Conservation (phyloP, 2,329 filamentous ascomycete genomes). For the Fusarium sterilihyphosum region DNA sequence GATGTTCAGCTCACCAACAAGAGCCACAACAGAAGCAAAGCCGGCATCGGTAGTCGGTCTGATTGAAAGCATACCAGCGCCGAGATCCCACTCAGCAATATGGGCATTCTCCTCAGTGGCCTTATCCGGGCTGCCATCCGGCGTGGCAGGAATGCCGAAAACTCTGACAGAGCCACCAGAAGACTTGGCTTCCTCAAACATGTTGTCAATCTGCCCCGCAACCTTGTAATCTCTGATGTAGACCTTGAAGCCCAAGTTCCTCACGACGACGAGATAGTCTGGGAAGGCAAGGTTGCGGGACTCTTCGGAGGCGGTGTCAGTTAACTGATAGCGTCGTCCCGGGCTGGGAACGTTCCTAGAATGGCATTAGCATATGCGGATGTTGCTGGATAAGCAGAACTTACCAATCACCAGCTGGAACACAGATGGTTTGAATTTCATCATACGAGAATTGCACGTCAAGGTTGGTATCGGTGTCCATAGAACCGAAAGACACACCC, state of each 20-base stretch:
- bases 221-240: conserved; percentile 4
- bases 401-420: conserved; percentile 26
- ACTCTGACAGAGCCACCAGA: conserved; percentile 21
- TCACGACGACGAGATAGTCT: conserved; percentile 26
- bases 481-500: not conserved
- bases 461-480: conserved; percentile 21
- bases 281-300: conserved; percentile 34
- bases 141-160: conserved; percentile 30
- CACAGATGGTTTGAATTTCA: conserved; percentile 30
- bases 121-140: conserved; percentile 22
- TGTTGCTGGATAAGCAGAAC: not conserved
- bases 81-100: conserved; percentile 28
- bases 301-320: conserved; percentile 16
- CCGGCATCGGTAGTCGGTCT: conserved; percentile 25
- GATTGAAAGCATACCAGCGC: conserved; percentile 6
- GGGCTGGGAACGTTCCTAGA: conserved; percentile 32
- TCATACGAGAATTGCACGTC: conserved; percentile 33
- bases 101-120: conserved; percentile 30
- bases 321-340: conserved; percentile 23
- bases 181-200: conserved; percentile 20
- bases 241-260: conserved; percentile 34
- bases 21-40: conserved; percentile 32
- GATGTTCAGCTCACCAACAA: conserved; percentile 30
- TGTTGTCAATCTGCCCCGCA: not conserved
- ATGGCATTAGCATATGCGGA: not conserved